phyloP scores from a whole-genome alignment of 768 basidiomycete species.

The Tylopilus sp. region DNA sequence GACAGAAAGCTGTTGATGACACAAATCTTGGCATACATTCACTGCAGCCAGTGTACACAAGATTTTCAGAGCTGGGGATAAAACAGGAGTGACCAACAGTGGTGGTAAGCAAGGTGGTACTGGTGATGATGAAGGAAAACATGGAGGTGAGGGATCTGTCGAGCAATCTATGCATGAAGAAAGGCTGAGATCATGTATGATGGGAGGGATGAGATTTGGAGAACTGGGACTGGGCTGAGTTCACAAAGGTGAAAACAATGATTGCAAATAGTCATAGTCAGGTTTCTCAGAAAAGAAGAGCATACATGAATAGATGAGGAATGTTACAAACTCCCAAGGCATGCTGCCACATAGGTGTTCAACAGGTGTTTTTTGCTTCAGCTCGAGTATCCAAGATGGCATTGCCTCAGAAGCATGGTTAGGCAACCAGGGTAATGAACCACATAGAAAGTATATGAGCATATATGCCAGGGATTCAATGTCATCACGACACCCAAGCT shows the following conservation, averaged over 20 bases:
- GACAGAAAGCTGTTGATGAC: background rate
- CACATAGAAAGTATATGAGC: background rate
- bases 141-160: no score
- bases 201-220: background rate
- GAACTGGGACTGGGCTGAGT: no score
- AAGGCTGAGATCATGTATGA: background rate
- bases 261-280: background rate
- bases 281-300: background rate
- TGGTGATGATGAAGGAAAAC: no score
- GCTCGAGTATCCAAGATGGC: background rate
- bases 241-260: background rate
- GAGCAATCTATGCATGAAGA: no score
- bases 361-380: background rate
- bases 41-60: background rate
- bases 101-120: background rate
- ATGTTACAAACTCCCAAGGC: background rate
- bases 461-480: background rate
- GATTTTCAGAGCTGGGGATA: background rate
- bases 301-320: background rate
- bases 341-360: background rate
- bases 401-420: background rate
- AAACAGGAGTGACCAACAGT: background rate
- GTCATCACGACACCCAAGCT: background rate
- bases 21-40: no score
- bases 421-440: background rate